Evolutionary conservation across 371 early-diverging fungal species (phyloP), one percentile per base, ranked within the genome.

Genomic region (Catenaria anguillulae): DNA sequence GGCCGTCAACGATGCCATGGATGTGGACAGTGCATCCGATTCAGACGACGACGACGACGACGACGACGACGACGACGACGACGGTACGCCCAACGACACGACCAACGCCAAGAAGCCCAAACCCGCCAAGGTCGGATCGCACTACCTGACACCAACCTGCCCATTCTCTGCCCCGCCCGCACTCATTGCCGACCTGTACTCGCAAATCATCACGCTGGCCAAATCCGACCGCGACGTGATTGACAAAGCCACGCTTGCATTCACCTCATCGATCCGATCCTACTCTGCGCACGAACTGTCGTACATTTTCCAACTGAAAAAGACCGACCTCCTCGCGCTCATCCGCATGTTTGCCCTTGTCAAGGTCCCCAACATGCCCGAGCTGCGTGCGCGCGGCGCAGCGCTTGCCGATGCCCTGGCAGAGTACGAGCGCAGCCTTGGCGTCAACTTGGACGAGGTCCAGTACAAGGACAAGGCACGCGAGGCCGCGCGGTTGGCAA

Each of bases 261-360:
- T 93, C 72, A 92, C 92, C 4, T 86, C 89, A 0, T 96, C 82
- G 73, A 81, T 89, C 24, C 81, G 92, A 56, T 74, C 88, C 21
- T 97, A 97, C 67, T 78, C 84, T 3, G 93, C 95, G 64, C 96
- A 96, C 70, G 92, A 93, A 64, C 91, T 92, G 5, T 79, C 71
- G 37, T 92, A 82, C 69, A 97, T 97, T 45, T 97, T 97, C 71
- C 78, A 86, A 26, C 67, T 84, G n/a, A 88, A 87, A 62, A 84
- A 91, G 65, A 66, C 93, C 54, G 88, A 92, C 65, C 62, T 93
- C 4, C 80, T 77, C 31, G 73, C 74, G 29, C 71, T 86, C 15
- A 92, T 89, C 13, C 78, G 77, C 52, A 82, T 84, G 1, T 93
- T 83, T 74, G 92, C 83, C 0, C 68, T 97, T 10, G 67, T 92